Conservation (phyloP, 1,139 yeast genomes). For the Diutina siamensis region DNA sequence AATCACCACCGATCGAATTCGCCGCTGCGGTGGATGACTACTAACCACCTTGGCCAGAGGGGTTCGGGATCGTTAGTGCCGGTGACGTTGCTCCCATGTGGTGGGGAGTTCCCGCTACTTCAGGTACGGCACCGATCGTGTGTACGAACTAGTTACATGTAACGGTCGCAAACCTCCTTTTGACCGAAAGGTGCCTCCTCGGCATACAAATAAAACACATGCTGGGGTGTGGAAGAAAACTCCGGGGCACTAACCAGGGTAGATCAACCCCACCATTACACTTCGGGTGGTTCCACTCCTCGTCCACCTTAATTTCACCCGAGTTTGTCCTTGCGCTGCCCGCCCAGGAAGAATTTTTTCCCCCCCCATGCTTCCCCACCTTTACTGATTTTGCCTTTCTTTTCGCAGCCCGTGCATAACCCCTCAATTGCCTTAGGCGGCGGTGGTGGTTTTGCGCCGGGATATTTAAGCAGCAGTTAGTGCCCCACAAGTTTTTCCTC, state of each 20-base stretch:
- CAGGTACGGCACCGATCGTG: not conserved
- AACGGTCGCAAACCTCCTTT: not conserved
- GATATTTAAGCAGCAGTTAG: not conserved
- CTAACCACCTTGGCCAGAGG: too few species aligned
- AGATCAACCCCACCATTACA: too few species aligned
- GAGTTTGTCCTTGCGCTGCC: too few species aligned
- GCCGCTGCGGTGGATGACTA: too few species aligned
- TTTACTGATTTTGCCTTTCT: not conserved
- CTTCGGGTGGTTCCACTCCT: too few species aligned
- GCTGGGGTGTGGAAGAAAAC: not conserved
- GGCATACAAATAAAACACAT: not conserved
- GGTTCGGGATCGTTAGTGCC: too few species aligned
- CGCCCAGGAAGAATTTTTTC: not conserved
- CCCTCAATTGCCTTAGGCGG: not conserved
- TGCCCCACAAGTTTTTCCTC: not conserved
- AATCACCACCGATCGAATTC: too few species aligned
- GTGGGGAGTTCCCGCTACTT: too few species aligned
- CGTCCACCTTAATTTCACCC: not conserved
- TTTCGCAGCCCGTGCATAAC: not conserved
- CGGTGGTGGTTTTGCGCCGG: not conserved
- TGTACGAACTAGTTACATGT: not conserved
- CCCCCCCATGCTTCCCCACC: constrained; percentile 4
- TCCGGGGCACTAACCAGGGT: not conserved
- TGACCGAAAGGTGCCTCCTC: not conserved
- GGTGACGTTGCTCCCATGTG: too few species aligned